phyloP scores from a whole-genome alignment of 805 yeast genomes.

The Starmerella khaoyaiensis region DNA sequence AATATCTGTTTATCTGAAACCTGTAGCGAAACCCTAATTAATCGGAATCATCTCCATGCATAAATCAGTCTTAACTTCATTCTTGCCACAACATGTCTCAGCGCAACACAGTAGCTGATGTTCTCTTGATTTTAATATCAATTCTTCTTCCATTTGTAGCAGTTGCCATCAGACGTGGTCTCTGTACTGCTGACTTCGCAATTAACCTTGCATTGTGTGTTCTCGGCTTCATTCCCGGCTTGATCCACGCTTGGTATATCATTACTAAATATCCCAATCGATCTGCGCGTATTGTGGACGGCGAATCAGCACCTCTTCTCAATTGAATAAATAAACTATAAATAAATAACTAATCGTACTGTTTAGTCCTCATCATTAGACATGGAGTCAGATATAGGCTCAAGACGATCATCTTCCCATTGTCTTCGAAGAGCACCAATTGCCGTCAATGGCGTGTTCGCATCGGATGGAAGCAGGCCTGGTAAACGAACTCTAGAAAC shows the following conservation, averaged over 20 bases:
- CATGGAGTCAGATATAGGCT: no score
- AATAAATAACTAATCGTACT: no score
- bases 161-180: slow-evolving; percentile 58
- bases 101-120: slow-evolving; percentile 36
- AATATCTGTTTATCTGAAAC: no score
- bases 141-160: slow-evolving; percentile 69
- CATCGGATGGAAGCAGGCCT: slow-evolving; percentile 2
- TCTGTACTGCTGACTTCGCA: slow-evolving; percentile 53
- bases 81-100: slow-evolving; percentile 1
- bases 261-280: slow-evolving; percentile 52
- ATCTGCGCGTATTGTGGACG: no score
- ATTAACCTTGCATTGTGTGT: slow-evolving; percentile 60
- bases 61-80: no score
- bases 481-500: slow-evolving; percentile 1
- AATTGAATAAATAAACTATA: no score
- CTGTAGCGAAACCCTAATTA: no score
- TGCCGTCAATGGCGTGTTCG: slow-evolving; percentile 12
- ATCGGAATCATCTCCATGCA: no score
- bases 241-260: slow-evolving; percentile 65
- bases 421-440: slow-evolving; percentile 11
- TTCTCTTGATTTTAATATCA: slow-evolving; percentile 54
- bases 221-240: slow-evolving; percentile 65
- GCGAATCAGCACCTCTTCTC: no score
- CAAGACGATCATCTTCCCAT: background rate
- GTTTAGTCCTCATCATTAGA: background rate